Percentiles rank a stretch among this genome's conserved stretches.
Evolutionary conservation across 371 early-diverging fungal species (phyloP).

Genomic region (Haplosporangium sp.): DNA sequence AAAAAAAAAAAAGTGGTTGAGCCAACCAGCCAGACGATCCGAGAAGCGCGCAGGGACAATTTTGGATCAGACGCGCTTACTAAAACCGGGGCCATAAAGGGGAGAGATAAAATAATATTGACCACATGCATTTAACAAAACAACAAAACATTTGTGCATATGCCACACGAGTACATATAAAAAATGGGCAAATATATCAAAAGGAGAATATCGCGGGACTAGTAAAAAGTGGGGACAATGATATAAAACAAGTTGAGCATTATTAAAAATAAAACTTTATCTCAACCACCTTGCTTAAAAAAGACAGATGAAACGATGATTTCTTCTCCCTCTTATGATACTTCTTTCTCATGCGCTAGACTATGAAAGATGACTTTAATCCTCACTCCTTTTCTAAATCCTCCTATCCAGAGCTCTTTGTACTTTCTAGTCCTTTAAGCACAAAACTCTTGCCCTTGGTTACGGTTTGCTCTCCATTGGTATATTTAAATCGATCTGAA

Average conservation of each 20-base stretch:
- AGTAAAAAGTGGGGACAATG: background rate
- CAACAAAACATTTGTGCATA: too few species aligned
- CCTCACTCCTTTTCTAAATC: background rate
- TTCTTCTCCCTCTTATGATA: slow-evolving; percentile 1
- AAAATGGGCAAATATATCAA: background rate
- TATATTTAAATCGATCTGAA: too few species aligned
- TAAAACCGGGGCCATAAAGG: slow-evolving; percentile 1
- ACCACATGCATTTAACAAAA: background rate
- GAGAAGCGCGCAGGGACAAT: background rate
- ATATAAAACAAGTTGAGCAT: background rate
- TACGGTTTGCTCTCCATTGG: background rate
- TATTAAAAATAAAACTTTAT: background rate
- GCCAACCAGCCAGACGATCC: background rate
- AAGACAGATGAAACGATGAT: background rate
- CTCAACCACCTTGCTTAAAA: slow-evolving; percentile 1
- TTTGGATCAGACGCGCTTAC: background rate
- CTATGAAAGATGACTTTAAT: background rate
- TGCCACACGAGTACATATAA: background rate
- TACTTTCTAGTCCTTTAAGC: background rate
- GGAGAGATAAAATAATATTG: background rate
- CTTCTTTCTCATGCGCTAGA: slow-evolving; percentile 2
- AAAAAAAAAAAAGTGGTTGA: background rate
- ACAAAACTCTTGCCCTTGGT: background rate
- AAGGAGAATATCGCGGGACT: background rate
- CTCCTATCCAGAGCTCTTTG: background rate